A percentile compares a stretch with the other conserved stretches of the same genome.
Evolutionary conservation across 2,329 filamentous ascomycete species (phyloP).

Genomic region (Metarhizium anisopliae): DNA sequence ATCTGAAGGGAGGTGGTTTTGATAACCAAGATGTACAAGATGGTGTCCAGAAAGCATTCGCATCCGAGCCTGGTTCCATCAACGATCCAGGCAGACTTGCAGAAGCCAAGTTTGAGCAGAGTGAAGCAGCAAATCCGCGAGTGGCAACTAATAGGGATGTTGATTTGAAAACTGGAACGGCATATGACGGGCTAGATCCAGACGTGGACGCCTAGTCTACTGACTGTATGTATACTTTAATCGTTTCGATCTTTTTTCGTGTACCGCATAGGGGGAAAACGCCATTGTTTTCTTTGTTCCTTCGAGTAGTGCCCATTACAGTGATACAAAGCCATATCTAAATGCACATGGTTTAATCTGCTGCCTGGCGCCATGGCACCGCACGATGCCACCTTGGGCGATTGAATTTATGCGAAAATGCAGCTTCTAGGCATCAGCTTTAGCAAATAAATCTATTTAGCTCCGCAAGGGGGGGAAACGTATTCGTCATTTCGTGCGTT

Average conservation of each 20-base stretch:
- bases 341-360: background rate
- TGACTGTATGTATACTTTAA: too few species aligned
- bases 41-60: conserved; percentile 28
- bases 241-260: too few species aligned
- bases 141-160: conserved; percentile 18
- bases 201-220: background rate
- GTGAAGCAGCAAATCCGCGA: conserved; percentile 13
- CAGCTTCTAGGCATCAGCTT: background rate
- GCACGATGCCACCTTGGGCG: background rate
- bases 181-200: conserved; percentile 21
- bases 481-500: background rate
- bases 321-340: background rate
- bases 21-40: conserved; percentile 24
- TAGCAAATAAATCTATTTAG: background rate
- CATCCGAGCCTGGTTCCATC: conserved; percentile 34
- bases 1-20: conserved; percentile 29
- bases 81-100: conserved; percentile 38
- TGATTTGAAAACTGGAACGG: conserved; percentile 15
- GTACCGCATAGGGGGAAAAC: too few species aligned
- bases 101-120: conserved; percentile 30
- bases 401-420: background rate
- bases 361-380: background rate
- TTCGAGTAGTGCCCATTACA: too few species aligned
- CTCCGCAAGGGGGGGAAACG: background rate
- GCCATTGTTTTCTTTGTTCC: too few species aligned